Evolutionary conservation across 78 protist genomes (phyloP).

Genomic region (Dictyostelium capitatum): DNA sequence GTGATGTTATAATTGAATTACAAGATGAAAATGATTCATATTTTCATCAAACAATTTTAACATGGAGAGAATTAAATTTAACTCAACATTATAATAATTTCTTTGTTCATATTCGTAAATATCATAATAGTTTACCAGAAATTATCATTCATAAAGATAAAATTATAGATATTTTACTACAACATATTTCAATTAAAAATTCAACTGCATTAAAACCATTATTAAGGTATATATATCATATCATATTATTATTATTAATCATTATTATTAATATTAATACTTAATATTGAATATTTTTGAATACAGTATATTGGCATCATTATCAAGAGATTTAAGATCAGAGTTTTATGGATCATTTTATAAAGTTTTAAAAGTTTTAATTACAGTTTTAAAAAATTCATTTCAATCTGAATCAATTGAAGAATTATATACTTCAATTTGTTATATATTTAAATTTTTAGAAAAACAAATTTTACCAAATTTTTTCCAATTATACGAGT

Average conservation of each 20-base stretch:
- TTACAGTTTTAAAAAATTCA: slow-evolving; percentile 13
- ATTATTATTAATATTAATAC: background rate
- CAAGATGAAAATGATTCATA: slow-evolving; percentile 66
- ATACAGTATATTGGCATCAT: slow-evolving; percentile 55
- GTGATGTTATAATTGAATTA: slow-evolving; percentile 53
- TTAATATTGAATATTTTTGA: no score
- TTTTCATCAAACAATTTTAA: slow-evolving; percentile 34
- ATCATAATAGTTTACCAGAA: slow-evolving; percentile 44
- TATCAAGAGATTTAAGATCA: slow-evolving; percentile 58
- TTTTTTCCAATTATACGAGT: slow-evolving; percentile 42
- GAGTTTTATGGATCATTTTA: slow-evolving; percentile 51
- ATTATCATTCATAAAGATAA: slow-evolving; percentile 48
- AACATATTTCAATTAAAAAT: slow-evolving; percentile 25
- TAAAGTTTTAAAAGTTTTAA: slow-evolving; percentile 22
- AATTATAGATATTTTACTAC: slow-evolving; percentile 17
- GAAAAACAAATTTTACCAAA: slow-evolving; percentile 61
- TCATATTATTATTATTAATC: background rate
- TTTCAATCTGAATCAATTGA: slow-evolving; percentile 38
- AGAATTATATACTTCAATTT: slow-evolving; percentile 56
- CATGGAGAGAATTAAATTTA: slow-evolving; percentile 57
- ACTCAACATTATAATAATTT: slow-evolving; percentile 34
- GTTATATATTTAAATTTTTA: slow-evolving; percentile 58
- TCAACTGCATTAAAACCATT: slow-evolving; percentile 55
- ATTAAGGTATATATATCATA: slow-evolving; percentile 10
- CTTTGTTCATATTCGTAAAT: slow-evolving; percentile 22